These are phyloP conservation scores for Emericellopsis atlantica DNA, from an alignment of 2,329 filamentous ascomycete species.

Conservation along the genomic window DNA sequence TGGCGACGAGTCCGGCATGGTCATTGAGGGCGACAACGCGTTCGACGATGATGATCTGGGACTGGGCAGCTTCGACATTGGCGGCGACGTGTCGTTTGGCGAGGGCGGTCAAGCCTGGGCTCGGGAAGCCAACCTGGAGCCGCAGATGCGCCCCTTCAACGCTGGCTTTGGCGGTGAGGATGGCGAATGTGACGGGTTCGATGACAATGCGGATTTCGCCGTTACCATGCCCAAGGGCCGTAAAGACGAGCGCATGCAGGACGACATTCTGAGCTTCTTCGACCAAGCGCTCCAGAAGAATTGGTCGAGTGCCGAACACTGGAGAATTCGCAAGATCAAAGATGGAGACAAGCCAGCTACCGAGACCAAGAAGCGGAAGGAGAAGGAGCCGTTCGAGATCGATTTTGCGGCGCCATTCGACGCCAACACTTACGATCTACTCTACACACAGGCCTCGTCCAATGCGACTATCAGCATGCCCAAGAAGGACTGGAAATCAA, in stretches of 20 bases:
- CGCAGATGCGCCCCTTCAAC: constrained; percentile 71
- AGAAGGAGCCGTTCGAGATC: constrained; percentile 93
- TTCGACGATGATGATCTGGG: constrained; percentile 55
- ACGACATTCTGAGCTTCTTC: constrained; percentile 96
- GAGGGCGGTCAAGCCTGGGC: constrained; percentile 96
- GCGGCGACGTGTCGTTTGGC: constrained; percentile 72
- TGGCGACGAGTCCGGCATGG: constrained; percentile 64
- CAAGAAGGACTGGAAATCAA: constrained; percentile 92
- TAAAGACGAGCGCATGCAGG: constrained; percentile 60
- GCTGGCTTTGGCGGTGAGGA: constrained; percentile 38
- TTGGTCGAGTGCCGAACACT: constrained; percentile 97
- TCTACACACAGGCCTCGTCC: constrained; percentile 71
- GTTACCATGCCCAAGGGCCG: constrained; percentile 62
- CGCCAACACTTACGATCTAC: constrained; percentile 54
- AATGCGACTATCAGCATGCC: constrained; percentile 75
- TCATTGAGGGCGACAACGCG: constrained; percentile 77
- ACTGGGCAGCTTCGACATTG: constrained; percentile 59
- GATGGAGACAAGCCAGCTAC: constrained; percentile 53
- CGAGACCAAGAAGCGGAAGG: constrained; percentile 60
- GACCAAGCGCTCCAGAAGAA: constrained; percentile 95
- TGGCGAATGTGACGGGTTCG: constrained; percentile 20
- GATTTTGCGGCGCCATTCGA: constrained; percentile 73
- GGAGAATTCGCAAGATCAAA: constrained; percentile 93
- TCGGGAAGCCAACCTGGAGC: constrained; percentile 73
- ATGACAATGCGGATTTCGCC: constrained; percentile 58